Evolutionary conservation across 768 basidiomycete genomes (phyloP), one percentile per base, ranked within the genome.

Genomic region (Phanerodontia chrysosporium): DNA sequence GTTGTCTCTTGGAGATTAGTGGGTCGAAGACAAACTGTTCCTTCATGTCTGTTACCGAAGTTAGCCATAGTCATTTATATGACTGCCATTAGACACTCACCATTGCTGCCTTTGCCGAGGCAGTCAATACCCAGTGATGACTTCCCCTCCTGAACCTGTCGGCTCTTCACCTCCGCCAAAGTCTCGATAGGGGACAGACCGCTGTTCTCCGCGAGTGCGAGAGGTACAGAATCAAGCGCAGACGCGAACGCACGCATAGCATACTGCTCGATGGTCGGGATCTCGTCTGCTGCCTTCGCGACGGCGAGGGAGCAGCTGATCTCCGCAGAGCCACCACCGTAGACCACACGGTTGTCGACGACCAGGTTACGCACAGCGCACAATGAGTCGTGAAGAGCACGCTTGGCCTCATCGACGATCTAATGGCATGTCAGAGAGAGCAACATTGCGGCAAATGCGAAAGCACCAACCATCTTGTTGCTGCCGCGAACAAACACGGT

Each of bases 381-480:
- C 65, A 98, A 87, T 16, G 97, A 95, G 72, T 99, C 97, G 72
- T 99, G 97, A 32, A 99, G 80, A 3, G 97, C 94, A 29, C 97
- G 91, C 72, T 98, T 98, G 58, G 95, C 96, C 73, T 99, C 97
- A 68, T 99, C 97, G 60, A 99, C 94, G 67, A 99, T 98, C 96
- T 99, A 45, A 8, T 16, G 32, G 16, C 1, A 55, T 25, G 29
- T 25, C 14, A 27, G 35, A 22, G 22, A 42, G 10, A 49, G 45
- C 22, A 46, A n/a, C 32, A 21, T 8, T 29, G 18, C 13, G 51
- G n/a, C 18, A 39, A 42, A 18, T 22, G 13, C 10, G 39, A 2
- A 13, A 25, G 9, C 14, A 51, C 74, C 8, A 62, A 94, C 96
- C 97, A 99, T 99, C 78, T 99, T 99, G 78, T 99, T 99, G 69